Base-by-base conservation (phyloP, 306 rosid species). In the Malus asiatica region DNA sequence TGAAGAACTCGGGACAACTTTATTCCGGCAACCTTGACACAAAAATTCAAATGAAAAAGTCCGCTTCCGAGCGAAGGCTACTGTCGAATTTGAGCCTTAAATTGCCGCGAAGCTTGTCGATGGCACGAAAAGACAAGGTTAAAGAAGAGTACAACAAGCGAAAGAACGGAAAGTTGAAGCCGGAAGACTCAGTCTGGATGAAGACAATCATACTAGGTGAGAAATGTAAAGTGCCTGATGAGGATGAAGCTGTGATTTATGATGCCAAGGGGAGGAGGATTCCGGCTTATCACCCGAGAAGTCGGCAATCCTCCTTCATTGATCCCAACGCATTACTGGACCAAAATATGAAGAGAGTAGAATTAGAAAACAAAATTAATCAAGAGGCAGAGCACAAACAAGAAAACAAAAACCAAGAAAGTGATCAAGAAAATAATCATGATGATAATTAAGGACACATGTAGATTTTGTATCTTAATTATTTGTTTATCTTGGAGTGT, bases 151-250 rank as follows among this genome's bases (percentile, higher is more conserved):
- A 3, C 0, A 71, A 61, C 25, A 61, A 73, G 30, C 25, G 81
- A 62, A 72, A 71, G 19, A 57, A 81, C 40, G 63, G 61, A 40
- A 86, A 72, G 80, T 22, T 71, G 42, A 87, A 87, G 72, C 4
- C 66, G 19, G 96, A 93, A 53, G 96, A 93, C 5, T 83, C 91
- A 2, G 81, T 91, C 30, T 93, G 98, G 98, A 90, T 84, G 90
- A 93, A 91, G 77, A 86, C 97, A 1, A 93, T 93, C 63, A 93
- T 93, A 66, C 33, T 93, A 15, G 98, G 98, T 4, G 98, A 82
- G 30, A 93, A 90, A 78, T 91, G 97, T 59, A 83, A 44, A 70
- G 88, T 80, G 6, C 81, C 93, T 6, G 86, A 86, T 27, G 88
- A 84, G 20, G 88, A 87, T 12, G 82, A 83, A n/a, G 72, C 86